Conservation (phyloP, 2,329 filamentous ascomycete genomes). For the Epichloe brachyelytri region DNA sequence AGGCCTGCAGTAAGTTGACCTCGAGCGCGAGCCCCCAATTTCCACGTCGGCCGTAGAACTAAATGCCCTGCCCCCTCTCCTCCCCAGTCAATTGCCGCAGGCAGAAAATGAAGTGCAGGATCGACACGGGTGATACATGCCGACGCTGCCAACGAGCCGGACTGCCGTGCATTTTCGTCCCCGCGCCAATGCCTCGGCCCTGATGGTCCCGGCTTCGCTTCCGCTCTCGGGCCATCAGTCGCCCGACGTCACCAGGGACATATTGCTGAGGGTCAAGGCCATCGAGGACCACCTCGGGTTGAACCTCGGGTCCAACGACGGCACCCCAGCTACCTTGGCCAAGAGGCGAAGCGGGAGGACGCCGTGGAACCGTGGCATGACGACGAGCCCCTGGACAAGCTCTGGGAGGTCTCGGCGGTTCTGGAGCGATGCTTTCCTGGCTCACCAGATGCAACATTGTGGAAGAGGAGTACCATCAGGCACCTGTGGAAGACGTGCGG, state of each 20-base stretch:
- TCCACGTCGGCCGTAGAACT: neutral
- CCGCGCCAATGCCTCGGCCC: slow-evolving; percentile 20
- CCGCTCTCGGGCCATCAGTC: neutral
- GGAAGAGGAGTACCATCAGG: slow-evolving; percentile 1
- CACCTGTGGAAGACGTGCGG: slow-evolving; percentile 4
- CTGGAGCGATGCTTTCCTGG: neutral
- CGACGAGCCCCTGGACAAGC: slow-evolving; percentile 2
- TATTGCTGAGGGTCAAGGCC: slow-evolving; percentile 1
- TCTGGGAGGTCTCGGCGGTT: slow-evolving; percentile 2
- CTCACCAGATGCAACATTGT: neutral
- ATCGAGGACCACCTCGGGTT: slow-evolving; percentile 3
- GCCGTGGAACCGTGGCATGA: slow-evolving; percentile 1
- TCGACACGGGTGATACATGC: slow-evolving; percentile 20
- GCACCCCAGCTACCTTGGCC: neutral
- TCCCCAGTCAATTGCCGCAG: slow-evolving; percentile 15
- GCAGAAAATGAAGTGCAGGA: slow-evolving; percentile 25
- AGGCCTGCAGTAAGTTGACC: slow-evolving; percentile 2
- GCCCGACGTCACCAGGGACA: neutral
- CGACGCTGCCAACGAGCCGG: slow-evolving; percentile 21
- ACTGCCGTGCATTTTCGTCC: slow-evolving; percentile 27
- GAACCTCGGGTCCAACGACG: too few relatives aligned
- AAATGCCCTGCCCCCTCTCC: neutral
- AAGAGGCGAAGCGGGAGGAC: neutral
- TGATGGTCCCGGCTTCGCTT: slow-evolving; percentile 8
- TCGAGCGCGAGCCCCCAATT: neutral